A percentile compares a stretch with the other conserved stretches of the same genome.
phyloP scores from a whole-genome alignment of 23 red algal genomes.

The Pyropia yezoensis region DNA sequence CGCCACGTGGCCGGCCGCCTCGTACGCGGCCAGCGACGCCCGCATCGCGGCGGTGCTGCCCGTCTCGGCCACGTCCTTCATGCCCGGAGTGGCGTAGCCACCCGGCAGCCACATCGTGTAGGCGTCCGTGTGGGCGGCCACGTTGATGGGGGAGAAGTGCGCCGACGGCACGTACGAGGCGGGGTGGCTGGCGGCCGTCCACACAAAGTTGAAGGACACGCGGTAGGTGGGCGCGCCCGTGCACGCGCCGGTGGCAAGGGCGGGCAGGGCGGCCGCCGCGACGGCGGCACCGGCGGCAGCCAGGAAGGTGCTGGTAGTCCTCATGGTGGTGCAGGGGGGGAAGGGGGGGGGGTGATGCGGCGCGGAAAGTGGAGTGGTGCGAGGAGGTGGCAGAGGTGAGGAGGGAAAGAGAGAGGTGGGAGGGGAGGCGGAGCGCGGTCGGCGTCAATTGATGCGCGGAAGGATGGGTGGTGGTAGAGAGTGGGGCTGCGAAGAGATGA shows the following conservation, averaged over 20 bases:
- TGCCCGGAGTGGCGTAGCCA: neutral
- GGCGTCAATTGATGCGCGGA: no score
- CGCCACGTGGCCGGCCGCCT: neutral
- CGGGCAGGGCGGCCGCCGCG: no score
- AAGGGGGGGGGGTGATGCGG: no score
- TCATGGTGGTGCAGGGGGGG: no score
- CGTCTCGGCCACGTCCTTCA: slow-evolving; percentile 5
- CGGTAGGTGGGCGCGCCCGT: neutral
- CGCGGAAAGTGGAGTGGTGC: no score
- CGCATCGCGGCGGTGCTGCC: neutral
- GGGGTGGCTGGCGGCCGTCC: neutral
- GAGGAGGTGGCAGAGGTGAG: no score
- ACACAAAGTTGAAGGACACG: neutral
- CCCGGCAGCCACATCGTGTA: neutral
- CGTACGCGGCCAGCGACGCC: neutral
- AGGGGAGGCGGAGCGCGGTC: no score
- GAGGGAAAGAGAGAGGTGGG: no score
- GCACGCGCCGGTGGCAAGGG: neutral
- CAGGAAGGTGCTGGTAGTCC: no score
- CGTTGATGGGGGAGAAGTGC: slow-evolving; percentile 1
- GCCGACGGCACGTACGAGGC: neutral
- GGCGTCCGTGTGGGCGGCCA: neutral
- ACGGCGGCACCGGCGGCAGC: no score
- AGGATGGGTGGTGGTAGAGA: no score
- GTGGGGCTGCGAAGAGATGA: no score